Evolutionary conservation across 2,329 filamentous ascomycete species (phyloP).

Genomic region (Colletotrichum sp.): DNA sequence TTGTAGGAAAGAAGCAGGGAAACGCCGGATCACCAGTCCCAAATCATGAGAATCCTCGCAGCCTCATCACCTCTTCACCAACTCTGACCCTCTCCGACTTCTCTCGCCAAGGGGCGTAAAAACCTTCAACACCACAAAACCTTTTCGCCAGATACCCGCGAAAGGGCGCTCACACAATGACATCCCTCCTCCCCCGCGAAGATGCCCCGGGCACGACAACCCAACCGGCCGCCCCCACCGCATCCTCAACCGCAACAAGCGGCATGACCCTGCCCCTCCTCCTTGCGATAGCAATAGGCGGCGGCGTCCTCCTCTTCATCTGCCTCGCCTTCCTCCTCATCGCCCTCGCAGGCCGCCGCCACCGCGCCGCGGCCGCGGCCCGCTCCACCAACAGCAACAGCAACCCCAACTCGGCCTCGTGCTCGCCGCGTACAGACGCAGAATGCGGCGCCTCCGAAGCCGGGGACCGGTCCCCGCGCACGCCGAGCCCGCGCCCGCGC

Average conservation of each 20-base stretch:
- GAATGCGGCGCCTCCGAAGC: background rate
- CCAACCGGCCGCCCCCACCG: fast-evolving
- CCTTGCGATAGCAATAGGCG: constrained; percentile 52
- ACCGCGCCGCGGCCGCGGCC: constrained; percentile 15
- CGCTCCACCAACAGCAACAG: background rate
- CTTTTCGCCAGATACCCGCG: background rate
- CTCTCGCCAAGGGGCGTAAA: background rate
- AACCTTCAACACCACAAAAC: fast-evolving
- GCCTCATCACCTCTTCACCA: background rate
- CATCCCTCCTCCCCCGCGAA: background rate
- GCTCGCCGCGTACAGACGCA: background rate
- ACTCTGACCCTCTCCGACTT: no score
- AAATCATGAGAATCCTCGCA: background rate
- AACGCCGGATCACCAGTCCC: background rate
- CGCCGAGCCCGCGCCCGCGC: constrained; percentile 13
- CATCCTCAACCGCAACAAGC: background rate
- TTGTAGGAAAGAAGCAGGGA: background rate
- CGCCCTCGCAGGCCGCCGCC: constrained; percentile 38
- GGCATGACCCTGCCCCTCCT: constrained; percentile 38
- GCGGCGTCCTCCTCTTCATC: constrained; percentile 50
- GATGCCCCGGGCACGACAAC: background rate
- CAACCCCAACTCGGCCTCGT: background rate
- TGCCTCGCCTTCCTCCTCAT: constrained; percentile 47
- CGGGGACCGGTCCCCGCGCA: background rate
- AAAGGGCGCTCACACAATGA: background rate